phyloP scores from a whole-genome alignment of 2,329 filamentous ascomycete species.

The Blastomyces gilchristii region DNA sequence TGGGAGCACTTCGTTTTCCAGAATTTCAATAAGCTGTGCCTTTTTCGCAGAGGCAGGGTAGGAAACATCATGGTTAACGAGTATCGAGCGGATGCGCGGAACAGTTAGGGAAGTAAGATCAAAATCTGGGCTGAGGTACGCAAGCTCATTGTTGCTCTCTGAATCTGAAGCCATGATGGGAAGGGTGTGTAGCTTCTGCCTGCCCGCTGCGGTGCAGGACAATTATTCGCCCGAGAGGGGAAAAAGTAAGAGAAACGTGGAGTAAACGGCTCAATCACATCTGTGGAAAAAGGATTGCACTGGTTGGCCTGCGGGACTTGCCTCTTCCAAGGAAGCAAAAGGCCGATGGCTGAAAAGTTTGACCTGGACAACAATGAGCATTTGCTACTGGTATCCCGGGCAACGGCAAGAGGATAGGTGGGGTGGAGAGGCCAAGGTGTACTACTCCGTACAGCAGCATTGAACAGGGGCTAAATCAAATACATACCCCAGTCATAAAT shows the following conservation, averaged over 20 bases:
- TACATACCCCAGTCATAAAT: background rate
- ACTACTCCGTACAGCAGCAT: background rate
- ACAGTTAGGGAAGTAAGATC: constrained; percentile 76
- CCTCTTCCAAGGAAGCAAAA: background rate
- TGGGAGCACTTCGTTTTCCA: constrained; percentile 67
- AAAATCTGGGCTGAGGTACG: constrained; percentile 80
- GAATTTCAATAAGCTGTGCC: constrained; percentile 70
- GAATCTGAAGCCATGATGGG: constrained; percentile 23
- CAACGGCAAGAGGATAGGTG: constrained; percentile 20
- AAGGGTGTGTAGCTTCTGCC: background rate
- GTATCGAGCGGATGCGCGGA: constrained; percentile 77
- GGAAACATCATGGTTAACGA: constrained; percentile 75
- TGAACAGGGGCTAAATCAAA: background rate
- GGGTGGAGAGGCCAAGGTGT: background rate
- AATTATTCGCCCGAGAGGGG: background rate
- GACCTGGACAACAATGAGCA: background rate
- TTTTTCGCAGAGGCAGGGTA: constrained; percentile 92
- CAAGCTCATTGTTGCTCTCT: constrained; percentile 47
- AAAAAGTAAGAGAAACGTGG: background rate
- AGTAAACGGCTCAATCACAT: background rate
- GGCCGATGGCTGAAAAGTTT: background rate
- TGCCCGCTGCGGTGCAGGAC: background rate
- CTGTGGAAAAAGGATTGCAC: background rate
- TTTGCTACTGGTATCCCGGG: constrained; percentile 27
- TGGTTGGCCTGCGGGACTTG: background rate